phyloP scores from a whole-genome alignment of 139 green algal species.

The Chlamydomonas incerta region DNA sequence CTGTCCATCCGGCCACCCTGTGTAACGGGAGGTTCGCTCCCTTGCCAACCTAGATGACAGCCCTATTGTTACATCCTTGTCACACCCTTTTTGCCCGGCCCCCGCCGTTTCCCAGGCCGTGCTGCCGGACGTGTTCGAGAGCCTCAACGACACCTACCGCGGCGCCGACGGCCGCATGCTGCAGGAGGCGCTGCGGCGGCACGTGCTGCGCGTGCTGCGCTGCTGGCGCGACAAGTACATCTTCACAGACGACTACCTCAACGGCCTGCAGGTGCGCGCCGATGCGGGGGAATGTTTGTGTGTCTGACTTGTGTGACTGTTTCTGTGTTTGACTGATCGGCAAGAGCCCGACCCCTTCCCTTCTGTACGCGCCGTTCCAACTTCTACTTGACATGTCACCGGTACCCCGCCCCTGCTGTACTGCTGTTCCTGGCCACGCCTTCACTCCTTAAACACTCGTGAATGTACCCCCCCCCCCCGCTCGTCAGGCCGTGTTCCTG shows the following conservation, averaged over 20 bases:
- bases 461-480: background rate
- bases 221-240: constrained; percentile 89
- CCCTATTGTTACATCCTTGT: background rate
- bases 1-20: too few relatives aligned
- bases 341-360: too few relatives aligned
- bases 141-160: constrained; percentile 67
- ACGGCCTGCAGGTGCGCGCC: constrained; percentile 86
- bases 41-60: too few relatives aligned
- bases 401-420: too few relatives aligned
- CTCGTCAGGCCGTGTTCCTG: constrained; percentile 80
- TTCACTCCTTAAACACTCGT: background rate
- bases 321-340: too few relatives aligned
- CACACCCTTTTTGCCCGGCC: too few relatives aligned
- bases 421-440: too few relatives aligned
- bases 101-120: constrained; percentile 56
- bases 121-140: constrained; percentile 90
- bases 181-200: constrained; percentile 74
- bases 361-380: too few relatives aligned
- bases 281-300: too few relatives aligned
- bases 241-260: constrained; percentile 91
- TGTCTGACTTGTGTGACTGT: too few relatives aligned
- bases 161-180: constrained; percentile 66
- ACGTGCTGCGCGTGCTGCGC: constrained; percentile 87
- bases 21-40: too few relatives aligned
- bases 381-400: too few relatives aligned